Base-by-base conservation (phyloP, 176 grass and related monocot genomes). In the Oryza coarctata region DNA sequence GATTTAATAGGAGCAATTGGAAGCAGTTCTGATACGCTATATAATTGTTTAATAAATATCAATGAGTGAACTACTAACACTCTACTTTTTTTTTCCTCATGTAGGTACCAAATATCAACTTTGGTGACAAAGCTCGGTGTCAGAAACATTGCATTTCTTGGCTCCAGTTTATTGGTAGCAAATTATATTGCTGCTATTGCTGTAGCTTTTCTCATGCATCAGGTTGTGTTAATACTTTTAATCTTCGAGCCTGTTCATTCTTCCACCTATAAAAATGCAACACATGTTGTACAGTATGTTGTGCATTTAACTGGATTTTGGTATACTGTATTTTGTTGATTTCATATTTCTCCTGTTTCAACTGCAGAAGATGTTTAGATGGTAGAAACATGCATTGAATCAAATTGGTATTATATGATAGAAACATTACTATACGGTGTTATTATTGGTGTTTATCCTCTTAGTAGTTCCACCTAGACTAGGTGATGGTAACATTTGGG, bases 111-210 rank as follows among this genome's bases (percentile, higher is more conserved):
- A 81, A 99, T 99, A 89, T 99, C 93, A 88, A 99, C 96, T 31
- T 87, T 99, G 85, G 93, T 91, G 18, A 99, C 96, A 70, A 99
- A 93, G 35, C 96, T 99, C 86, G 95, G 96, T 90, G 96, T 98
- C 76, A 98, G 96, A 80, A 98, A 98, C 52, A 98, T 98, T 63
- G 90, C 93, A 27, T 95, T 95, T 47, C 90, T 98, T 90, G 96
- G 96, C 65, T 93, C 93, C 45, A 91, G 90, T 75, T 90, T 95
- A 80, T 74, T 98, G 68, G n/a, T 95, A 72, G 82, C 83, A 78
- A 98, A 98, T 75, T 98, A 98, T 89, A 11, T 95, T 82, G 83
- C 79, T 76, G 96, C 96, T 85, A 92, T 95, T 94, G 35, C 23
- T 85, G 85, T 88, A 60, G 93, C 96, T 78, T 86, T 94, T 85